phyloP scores from a whole-genome alignment of 225 moss, liverwort and hornwort genomes.

The Pseudoscleropodium purum region DNA sequence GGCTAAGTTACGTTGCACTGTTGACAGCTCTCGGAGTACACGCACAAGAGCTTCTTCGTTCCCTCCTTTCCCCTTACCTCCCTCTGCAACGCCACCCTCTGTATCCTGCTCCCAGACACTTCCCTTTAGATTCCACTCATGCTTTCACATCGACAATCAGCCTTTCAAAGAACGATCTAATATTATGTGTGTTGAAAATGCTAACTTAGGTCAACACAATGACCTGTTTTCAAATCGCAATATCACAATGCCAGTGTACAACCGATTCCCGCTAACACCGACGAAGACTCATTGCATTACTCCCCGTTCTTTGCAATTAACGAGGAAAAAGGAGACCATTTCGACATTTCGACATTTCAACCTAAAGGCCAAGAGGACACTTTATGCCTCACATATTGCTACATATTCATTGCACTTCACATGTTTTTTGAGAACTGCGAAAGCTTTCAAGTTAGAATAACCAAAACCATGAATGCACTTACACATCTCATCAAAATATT shows the following conservation, averaged over 20 bases:
- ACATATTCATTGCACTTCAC: not conserved
- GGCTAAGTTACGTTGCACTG: slow-evolving; percentile 75
- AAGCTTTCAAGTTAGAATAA: not conserved
- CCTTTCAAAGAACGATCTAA: not conserved
- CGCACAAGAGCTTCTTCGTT: slow-evolving; percentile 77
- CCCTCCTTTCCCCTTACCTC: slow-evolving; percentile 40
- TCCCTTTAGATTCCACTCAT: not conserved
- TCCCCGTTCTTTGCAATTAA: not conserved
- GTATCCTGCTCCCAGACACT: slow-evolving; percentile 23
- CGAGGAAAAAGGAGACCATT: not conserved
- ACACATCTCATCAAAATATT: not conserved
- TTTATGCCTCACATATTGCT: not conserved
- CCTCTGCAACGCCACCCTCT: slow-evolving; percentile 47
- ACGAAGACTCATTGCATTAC: not conserved
- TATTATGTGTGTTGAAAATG: not conserved
- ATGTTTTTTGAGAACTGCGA: not conserved
- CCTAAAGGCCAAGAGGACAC: not conserved
- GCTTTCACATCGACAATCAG: not conserved
- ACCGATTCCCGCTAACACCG: not conserved
- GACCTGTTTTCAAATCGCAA: not conserved
- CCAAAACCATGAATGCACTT: not conserved
- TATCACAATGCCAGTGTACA: not conserved
- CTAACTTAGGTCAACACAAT: not conserved
- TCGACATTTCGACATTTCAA: not conserved
- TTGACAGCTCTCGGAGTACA: slow-evolving; percentile 72